Evolutionary conservation across 2,329 filamentous ascomycete genomes (phyloP), one percentile per base, ranked within the genome.

Genomic region (Curvularia sp.): DNA sequence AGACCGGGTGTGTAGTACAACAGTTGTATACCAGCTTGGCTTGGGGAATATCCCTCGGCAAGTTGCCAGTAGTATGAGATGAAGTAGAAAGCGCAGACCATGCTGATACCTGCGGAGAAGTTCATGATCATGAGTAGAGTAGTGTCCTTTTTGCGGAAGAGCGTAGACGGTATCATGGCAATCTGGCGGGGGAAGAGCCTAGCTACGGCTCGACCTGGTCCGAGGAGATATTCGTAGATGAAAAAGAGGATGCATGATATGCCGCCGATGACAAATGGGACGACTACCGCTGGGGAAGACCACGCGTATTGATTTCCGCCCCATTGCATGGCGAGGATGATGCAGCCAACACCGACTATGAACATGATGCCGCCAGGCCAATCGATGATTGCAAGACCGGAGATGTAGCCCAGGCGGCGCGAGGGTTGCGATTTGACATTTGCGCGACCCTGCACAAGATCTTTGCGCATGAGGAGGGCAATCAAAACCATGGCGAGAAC

Each of bases 41-140:
- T 82, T 28, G 77, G 80, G 28, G 63, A 72, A 60, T 84, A 85
- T 5, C 79, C 81, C 73, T 86, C 77, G 0, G 89, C 87, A 15
- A 89, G 76, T 1, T 85, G 84, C 71, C 90, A 90, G 73, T 89
- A 91, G 18, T 90, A 82, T 15, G 85, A 86, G 64, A 88, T 85
- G 65, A 90, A 91, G 72, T 90, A 91, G 63, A 90, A 85, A 0
- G 88, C 84, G 12, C 83, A 79, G 70, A 82, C 83, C 63, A 81
- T 73, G 0, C 76, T 81, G 65, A 86, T 83, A 4, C 88, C 88
- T 0, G 84, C 83, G 3, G 83, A 80, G 66, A 88, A 85, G 62
- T 88, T 87, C 62, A 88, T 81, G 57, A 84, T 83, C 60, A 86
- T 84, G n/a, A 90, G 73, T n/a, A 89, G 77, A 0, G 81, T 78